Percentiles rank a stretch among this genome's conserved stretches.
Conservation (phyloP, 2,329 filamentous ascomycete genomes). For the Beauveria bassiana region DNA sequence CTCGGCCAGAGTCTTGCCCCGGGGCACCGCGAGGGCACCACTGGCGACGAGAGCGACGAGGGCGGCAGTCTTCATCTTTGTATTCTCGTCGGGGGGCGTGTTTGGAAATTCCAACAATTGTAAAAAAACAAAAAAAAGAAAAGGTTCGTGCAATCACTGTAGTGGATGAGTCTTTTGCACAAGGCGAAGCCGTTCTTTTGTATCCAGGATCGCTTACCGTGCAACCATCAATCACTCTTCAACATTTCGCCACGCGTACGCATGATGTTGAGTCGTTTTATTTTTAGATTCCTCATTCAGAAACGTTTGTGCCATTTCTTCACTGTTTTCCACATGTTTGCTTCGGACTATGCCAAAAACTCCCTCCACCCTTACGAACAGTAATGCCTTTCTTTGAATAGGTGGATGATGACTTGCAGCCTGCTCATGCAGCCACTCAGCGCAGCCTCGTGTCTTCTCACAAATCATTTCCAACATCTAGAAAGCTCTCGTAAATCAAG, state of each 20-base stretch:
- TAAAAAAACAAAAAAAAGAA: too few species aligned
- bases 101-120: neutral
- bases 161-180: neutral
- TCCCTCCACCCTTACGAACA: neutral
- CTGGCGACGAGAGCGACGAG: neutral
- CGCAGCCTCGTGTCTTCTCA: too few species aligned
- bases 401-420: neutral
- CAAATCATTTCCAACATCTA: too few species aligned
- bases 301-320: accelerated
- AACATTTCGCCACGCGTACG: neutral
- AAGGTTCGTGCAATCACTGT: neutral
- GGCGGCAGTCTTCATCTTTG: neutral
- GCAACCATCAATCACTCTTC: neutral
- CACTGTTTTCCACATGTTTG: neutral
- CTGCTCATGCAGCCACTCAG: neutral
- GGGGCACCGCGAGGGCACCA: neutral
- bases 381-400: neutral
- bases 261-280: neutral
- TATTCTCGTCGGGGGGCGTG: neutral
- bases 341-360: neutral
- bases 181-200: neutral
- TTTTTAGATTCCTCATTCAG: neutral
- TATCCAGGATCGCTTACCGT: neutral
- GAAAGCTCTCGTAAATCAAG: too few species aligned
- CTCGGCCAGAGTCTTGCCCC: neutral